These are phyloP conservation scores for Erodium texanum DNA, from an alignment of 441 rosid species.

Conservation along the genomic window DNA sequence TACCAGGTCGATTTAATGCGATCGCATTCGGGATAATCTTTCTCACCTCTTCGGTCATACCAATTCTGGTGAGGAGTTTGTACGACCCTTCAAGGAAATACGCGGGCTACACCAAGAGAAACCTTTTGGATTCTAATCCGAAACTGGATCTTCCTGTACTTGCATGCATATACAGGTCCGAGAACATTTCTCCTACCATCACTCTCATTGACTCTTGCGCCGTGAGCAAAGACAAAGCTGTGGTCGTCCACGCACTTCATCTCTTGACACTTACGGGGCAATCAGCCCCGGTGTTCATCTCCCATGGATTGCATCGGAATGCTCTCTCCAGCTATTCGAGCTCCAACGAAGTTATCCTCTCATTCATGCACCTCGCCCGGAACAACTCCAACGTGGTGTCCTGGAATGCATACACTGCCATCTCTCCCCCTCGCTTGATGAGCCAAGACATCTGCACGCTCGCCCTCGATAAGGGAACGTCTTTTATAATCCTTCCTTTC, in stretches of 20 bases:
- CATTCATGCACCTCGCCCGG: conserved; percentile 31
- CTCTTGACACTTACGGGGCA: conserved; percentile 35
- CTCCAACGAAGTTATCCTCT: conserved; percentile 29
- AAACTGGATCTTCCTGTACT: conserved; percentile 32
- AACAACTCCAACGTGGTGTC: conserved; percentile 19
- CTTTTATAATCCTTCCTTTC: conserved; percentile 41
- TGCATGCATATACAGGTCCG: conserved; percentile 43
- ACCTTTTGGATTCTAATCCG: conserved; percentile 26
- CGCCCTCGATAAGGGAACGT: conserved; percentile 31
- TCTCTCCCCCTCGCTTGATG: conserved; percentile 28
- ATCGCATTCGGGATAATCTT: conserved; percentile 9
- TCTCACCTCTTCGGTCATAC: conserved; percentile 23
- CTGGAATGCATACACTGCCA: conserved; percentile 32
- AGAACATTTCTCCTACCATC: conserved; percentile 28
- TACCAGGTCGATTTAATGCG: neutral
- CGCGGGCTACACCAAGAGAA: conserved; percentile 34
- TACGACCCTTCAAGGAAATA: conserved; percentile 44
- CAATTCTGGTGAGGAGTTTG: conserved; percentile 30
- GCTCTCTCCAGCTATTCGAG: neutral
- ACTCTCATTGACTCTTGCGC: conserved; percentile 25
- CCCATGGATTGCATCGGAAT: conserved; percentile 32
- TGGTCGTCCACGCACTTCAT: conserved; percentile 32
- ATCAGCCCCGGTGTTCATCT: conserved; percentile 31
- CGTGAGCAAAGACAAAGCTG: conserved; percentile 27
- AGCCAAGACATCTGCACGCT: conserved; percentile 41